Percentiles rank a stretch among this genome's conserved stretches.
phyloP scores from a whole-genome alignment of 2,329 filamentous ascomycete species.

The Botrytis cinerea region DNA sequence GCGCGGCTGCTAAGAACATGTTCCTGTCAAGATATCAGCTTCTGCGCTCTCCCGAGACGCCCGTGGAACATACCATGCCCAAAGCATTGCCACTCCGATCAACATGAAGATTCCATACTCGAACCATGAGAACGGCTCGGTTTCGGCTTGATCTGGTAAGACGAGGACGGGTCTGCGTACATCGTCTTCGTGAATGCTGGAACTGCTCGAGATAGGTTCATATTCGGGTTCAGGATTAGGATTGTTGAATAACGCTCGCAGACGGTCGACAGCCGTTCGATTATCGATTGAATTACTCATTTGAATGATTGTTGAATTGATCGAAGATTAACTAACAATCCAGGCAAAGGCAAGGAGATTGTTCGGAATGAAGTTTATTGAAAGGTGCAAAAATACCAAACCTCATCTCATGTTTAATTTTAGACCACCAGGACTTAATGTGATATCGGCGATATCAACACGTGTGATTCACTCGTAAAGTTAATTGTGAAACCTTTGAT shows the following conservation, averaged over 20 bases:
- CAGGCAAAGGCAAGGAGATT: slow-evolving; percentile 22
- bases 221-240: slow-evolving; percentile 34
- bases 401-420: slow-evolving; percentile 14
- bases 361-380: slow-evolving; percentile 10
- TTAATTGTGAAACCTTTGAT: slow-evolving; percentile 24
- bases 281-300: slow-evolving; percentile 22
- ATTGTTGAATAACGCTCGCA: slow-evolving; percentile 35
- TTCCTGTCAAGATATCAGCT: slow-evolving; percentile 61
- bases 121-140: slow-evolving; percentile 72
- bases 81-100: slow-evolving; percentile 90
- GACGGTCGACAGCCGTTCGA: slow-evolving; percentile 32
- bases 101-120: slow-evolving; percentile 85
- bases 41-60: slow-evolving; percentile 21
- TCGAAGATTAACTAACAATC: background rate
- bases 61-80: slow-evolving; percentile 76
- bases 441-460: slow-evolving; percentile 22
- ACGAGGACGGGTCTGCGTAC: slow-evolving; percentile 25
- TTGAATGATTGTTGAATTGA: background rate
- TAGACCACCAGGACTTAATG: background rate
- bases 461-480: slow-evolving; percentile 19
- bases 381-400: background rate
- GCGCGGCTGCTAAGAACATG: slow-evolving; percentile 94
- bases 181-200: slow-evolving; percentile 24
- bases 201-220: slow-evolving; percentile 32
- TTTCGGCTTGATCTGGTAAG: slow-evolving; percentile 28